Evolutionary conservation across 2,329 filamentous ascomycete genomes (phyloP).

Genomic region (Bimuria novae-zelandiae): DNA sequence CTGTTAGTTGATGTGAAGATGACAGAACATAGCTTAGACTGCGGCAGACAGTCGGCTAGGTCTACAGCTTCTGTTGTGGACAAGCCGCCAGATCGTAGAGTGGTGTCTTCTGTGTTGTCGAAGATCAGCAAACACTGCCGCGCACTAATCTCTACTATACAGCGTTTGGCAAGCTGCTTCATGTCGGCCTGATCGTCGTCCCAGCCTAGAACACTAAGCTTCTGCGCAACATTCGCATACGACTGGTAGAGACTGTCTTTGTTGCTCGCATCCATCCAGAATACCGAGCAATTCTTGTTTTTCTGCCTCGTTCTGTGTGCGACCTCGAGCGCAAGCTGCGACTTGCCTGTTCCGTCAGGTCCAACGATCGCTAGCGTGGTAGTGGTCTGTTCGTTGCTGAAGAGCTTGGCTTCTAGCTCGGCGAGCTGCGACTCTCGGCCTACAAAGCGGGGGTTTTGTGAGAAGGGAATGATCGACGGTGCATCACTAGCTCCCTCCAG

Average conservation of each 20-base stretch:
- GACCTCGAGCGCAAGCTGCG: background rate
- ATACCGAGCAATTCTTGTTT: conserved; percentile 11
- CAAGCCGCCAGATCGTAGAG: conserved; percentile 11
- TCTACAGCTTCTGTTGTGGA: conserved; percentile 19
- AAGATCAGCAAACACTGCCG: conserved; percentile 19
- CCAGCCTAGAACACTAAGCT: conserved; percentile 33
- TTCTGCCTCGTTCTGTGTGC: background rate
- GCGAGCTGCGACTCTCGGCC: conserved; percentile 30
- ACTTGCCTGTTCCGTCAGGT: background rate
- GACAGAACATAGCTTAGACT: conserved; percentile 19
- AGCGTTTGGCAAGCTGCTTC: conserved; percentile 23
- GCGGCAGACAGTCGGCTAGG: conserved; percentile 18
- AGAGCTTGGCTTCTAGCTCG: conserved; percentile 30
- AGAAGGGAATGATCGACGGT: conserved; percentile 33
- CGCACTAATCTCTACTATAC: conserved; percentile 12
- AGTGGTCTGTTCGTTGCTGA: background rate
- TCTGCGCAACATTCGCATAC: conserved; percentile 23
- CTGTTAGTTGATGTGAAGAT: conserved; percentile 25
- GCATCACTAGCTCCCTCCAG: conserved; percentile 6
- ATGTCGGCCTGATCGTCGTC: conserved; percentile 10
- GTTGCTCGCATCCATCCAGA: conserved; percentile 52
- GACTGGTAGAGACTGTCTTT: conserved; percentile 48
- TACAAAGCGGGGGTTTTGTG: conserved; percentile 30
- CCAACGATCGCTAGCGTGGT: background rate
- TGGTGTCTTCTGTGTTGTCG: conserved; percentile 34